Conservation (phyloP, 495 filamentous ascomycete genomes). For the Hypoxylon trugodes region DNA sequence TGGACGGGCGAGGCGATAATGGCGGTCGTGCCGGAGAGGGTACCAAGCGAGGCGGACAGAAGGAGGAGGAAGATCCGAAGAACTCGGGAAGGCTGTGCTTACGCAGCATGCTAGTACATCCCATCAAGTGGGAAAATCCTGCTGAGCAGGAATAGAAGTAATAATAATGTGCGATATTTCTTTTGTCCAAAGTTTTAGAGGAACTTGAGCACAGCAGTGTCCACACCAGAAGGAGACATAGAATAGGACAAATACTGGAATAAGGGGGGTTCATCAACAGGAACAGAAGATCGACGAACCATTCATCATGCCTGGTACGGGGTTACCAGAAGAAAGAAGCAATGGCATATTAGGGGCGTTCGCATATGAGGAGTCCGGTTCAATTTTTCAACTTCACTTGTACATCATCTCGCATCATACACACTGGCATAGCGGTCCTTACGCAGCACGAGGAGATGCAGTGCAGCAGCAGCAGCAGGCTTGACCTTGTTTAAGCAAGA, state of each 20-base stretch:
- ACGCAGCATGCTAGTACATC: constrained; percentile 88
- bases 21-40: constrained; percentile 70
- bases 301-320: constrained; percentile 36
- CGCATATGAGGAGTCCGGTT: constrained; percentile 40
- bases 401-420: constrained; percentile 7
- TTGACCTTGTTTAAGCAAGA: constrained; percentile 8
- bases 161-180: constrained; percentile 35
- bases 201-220: constrained; percentile 21
- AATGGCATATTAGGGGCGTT: constrained; percentile 40
- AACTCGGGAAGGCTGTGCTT: constrained; percentile 85
- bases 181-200: constrained; percentile 34
- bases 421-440: constrained; percentile 9
- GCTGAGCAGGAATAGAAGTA: constrained; percentile 45
- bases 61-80: constrained; percentile 65
- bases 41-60: constrained; percentile 67
- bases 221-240: constrained; percentile 32
- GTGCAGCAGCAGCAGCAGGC: too few relatives aligned
- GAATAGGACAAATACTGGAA: constrained; percentile 30
- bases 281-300: constrained; percentile 26
- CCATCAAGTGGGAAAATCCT: constrained; percentile 75
- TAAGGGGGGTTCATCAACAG: constrained; percentile 20
- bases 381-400: constrained; percentile 24
- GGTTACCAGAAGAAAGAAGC: constrained; percentile 34
- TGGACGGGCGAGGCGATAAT: constrained; percentile 66
- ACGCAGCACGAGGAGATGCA: too few relatives aligned